Conservation (phyloP, 805 yeast species). For the Kuraishia molischiana region DNA sequence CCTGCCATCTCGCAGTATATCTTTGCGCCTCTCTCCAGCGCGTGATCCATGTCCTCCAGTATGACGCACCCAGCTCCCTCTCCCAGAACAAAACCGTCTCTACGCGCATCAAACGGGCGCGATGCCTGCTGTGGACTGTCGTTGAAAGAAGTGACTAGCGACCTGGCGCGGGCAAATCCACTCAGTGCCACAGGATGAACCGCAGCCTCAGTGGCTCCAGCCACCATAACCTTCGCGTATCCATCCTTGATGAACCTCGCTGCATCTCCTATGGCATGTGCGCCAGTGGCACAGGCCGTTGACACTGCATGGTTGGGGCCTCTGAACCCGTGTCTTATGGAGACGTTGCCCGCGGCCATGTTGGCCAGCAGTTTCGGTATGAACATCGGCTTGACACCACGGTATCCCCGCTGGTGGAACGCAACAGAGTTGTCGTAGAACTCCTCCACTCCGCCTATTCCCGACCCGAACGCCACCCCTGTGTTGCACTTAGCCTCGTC, state of each 20-base stretch:
- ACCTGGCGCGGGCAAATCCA: conserved; percentile 86
- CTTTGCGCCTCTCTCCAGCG: conserved; percentile 43
- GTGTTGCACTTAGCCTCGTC: conserved; percentile 25
- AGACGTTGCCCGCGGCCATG: conserved; percentile 91
- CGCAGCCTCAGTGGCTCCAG: conserved; percentile 91
- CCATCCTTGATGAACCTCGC: conserved; percentile 68
- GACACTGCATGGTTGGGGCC: conserved; percentile 88
- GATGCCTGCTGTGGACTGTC: conserved; percentile 60
- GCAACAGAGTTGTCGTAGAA: conserved; percentile 51
- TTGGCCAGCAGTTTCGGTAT: conserved; percentile 77
- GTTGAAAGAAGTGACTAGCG: conserved; percentile 56
- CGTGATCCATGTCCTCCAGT: conserved; percentile 72
- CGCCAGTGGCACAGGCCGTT: conserved; percentile 97
- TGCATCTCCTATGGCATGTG: conserved; percentile 91
- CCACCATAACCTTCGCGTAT: conserved; percentile 78
- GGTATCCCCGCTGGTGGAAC: conserved; percentile 41
- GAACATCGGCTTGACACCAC: conserved; percentile 74
- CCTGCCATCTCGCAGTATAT: conserved; percentile 81
- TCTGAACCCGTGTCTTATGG: conserved; percentile 62
- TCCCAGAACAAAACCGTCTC: conserved; percentile 86
- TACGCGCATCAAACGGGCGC: conserved; percentile 71
- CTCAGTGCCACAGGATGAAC: conserved; percentile 81
- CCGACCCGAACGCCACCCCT: conserved; percentile 88
- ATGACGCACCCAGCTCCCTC: conserved; percentile 87
- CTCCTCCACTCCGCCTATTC: conserved; percentile 82